Percentiles rank a stretch among this genome's conserved stretches.
Conservation (phyloP, 169 alveolate genomes). For the Plasmodium adleri region DNA sequence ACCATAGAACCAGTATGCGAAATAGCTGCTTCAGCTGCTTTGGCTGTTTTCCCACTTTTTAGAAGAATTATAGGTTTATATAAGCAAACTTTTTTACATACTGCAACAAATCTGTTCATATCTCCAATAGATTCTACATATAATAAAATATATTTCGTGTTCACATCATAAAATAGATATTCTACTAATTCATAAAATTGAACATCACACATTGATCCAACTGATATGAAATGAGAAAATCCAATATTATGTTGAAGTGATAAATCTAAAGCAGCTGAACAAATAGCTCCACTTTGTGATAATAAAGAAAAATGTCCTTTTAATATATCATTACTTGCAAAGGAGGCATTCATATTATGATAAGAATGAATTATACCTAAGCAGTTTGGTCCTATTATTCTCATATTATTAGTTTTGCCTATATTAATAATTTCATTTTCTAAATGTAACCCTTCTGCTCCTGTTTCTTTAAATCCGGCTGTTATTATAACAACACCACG, state of each 20-base stretch:
- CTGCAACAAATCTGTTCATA: conserved; percentile 83
- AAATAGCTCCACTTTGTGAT: conserved; percentile 88
- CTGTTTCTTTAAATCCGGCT: conserved; percentile 87
- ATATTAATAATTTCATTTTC: conserved; percentile 79
- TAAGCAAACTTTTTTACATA: conserved; percentile 80
- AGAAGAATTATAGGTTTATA: conserved; percentile 85
- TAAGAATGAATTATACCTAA: conserved; percentile 81
- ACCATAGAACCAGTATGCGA: conserved; percentile 90
- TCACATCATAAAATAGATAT: conserved; percentile 82
- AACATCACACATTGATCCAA: conserved; percentile 87
- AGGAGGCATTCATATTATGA: conserved; percentile 82
- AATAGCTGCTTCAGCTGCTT: conserved; percentile 86
- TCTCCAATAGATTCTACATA: conserved; percentile 88
- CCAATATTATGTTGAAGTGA: conserved; percentile 85
- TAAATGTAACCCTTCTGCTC: conserved; percentile 76
- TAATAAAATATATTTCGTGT: conserved; percentile 81
- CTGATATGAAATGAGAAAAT: conserved; percentile 86
- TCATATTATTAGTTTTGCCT: conserved; percentile 74
- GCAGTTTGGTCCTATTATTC: conserved; percentile 86
- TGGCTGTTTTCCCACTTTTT: conserved; percentile 87
- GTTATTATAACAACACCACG: conserved; percentile 81
- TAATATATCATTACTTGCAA: conserved; percentile 77
- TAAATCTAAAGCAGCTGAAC: conserved; percentile 88
- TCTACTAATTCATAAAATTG: conserved; percentile 83
- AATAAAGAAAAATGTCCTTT: conserved; percentile 81